Percentiles rank a stretch among this genome's conserved stretches.
These are phyloP conservation scores for Podospora fimiseda DNA, from an alignment of 495 filamentous ascomycete genomes.

Conservation along the genomic window DNA sequence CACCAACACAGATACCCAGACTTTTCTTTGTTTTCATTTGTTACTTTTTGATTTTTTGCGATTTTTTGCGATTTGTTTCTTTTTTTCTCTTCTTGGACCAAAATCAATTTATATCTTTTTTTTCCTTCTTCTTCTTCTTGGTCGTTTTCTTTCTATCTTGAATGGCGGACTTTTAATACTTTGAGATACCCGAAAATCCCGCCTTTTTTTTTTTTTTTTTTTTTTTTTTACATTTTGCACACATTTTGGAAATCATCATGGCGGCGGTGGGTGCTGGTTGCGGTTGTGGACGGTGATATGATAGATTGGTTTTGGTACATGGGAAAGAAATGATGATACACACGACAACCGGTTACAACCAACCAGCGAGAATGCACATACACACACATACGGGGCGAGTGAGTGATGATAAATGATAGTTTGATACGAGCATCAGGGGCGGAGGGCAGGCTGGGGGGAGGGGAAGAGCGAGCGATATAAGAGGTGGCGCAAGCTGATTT, in stretches of 20 bases:
- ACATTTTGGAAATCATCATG: no score
- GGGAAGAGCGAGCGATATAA: no score
- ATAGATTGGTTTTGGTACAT: conserved; percentile 6
- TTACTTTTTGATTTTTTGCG: no score
- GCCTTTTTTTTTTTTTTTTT: no score
- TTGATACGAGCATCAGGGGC: no score
- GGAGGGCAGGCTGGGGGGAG: no score
- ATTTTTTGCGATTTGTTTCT: neutral
- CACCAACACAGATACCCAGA: neutral
- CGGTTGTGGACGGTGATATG: neutral
- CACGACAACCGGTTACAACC: conserved; percentile 5
- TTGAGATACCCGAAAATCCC: conserved; percentile 14
- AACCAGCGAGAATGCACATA: neutral
- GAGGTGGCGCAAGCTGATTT: no score
- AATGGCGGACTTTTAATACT: conserved; percentile 11
- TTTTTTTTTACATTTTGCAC: conserved; percentile 1
- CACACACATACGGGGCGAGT: no score
- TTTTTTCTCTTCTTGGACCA: neutral
- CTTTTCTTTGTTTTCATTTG: neutral
- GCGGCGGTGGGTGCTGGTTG: no score
- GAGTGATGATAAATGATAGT: conserved; percentile 14
- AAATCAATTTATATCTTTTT: neutral
- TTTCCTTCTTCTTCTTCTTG: neutral
- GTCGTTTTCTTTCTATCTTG: neutral
- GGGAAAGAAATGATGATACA: conserved; percentile 9